phyloP scores from a whole-genome alignment of 2,329 filamentous ascomycete genomes.

The Cytospora piceicola region DNA sequence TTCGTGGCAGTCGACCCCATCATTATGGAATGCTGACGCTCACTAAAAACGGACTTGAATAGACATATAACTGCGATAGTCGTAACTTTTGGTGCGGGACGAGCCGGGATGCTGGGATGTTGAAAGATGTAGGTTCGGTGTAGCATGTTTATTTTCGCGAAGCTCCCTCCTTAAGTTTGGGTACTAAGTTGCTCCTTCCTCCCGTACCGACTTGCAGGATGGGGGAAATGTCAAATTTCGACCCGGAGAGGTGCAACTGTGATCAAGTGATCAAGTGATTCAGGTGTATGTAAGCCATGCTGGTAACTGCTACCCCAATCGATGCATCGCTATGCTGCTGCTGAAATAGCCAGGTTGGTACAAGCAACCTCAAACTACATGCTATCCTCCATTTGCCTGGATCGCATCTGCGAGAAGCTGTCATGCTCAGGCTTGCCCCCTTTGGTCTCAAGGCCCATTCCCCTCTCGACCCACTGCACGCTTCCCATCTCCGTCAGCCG shows the following conservation, averaged over 20 bases:
- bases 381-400: constrained; percentile 69
- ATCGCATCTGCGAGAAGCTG: constrained; percentile 67
- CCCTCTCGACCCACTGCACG: constrained; percentile 90
- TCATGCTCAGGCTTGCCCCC: constrained; percentile 70
- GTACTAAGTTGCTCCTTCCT: background rate
- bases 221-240: background rate
- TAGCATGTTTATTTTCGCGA: background rate
- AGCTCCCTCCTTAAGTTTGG: too few species aligned
- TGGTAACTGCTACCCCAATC: background rate
- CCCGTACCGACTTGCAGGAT: background rate
- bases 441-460: constrained; percentile 65
- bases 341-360: background rate
- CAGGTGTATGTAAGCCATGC: background rate
- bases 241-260: background rate
- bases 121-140: background rate
- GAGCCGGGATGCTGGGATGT: background rate
- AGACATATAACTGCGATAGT: background rate
- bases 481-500: constrained; percentile 91
- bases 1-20: background rate
- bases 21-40: background rate
- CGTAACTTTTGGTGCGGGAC: background rate
- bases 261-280: background rate
- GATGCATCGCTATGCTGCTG: constrained; percentile 25
- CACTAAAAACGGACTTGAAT: background rate
- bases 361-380: constrained; percentile 50